Conservation (phyloP, 2,329 filamentous ascomycete species). For the Sphaerulina musiva region DNA sequence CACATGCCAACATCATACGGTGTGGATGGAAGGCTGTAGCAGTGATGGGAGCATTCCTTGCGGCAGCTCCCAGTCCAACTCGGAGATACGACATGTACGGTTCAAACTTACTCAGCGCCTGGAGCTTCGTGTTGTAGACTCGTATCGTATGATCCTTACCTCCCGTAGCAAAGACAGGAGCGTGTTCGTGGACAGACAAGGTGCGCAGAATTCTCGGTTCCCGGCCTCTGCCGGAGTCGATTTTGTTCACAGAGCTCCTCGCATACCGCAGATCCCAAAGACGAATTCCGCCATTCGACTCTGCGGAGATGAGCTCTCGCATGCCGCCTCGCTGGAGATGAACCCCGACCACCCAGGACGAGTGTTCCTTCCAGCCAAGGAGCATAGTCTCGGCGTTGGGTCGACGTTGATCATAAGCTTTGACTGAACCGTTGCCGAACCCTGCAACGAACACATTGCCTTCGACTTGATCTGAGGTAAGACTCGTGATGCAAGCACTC, state of each 20-base stretch:
- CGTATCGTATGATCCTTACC: conserved; percentile 83
- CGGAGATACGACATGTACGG: conserved; percentile 64
- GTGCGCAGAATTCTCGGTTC: conserved; percentile 51
- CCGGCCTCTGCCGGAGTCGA: conserved; percentile 42
- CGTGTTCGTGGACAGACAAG: conserved; percentile 88
- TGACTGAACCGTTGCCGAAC: conserved; percentile 89
- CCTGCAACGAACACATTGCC: conserved; percentile 93
- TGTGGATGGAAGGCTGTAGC: conserved; percentile 94
- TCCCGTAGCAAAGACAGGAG: conserved; percentile 92
- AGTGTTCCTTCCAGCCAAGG: conserved; percentile 92
- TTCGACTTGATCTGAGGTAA: conserved; percentile 96
- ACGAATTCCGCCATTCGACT: conserved; percentile 85
- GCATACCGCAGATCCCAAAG: conserved; percentile 86
- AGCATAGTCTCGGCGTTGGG: conserved; percentile 87
- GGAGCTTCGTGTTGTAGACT: conserved; percentile 69
- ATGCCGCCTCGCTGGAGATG: conserved; percentile 95
- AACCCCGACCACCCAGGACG: conserved; percentile 90
- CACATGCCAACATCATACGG: conserved; percentile 80
- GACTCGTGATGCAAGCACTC: conserved; percentile 87
- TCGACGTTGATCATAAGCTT: conserved; percentile 87
- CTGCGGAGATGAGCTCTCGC: conserved; percentile 82
- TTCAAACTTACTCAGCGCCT: conserved; percentile 72
- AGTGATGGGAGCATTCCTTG: conserved; percentile 66
- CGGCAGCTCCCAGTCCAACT: conserved; percentile 21
- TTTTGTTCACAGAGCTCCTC: conserved; percentile 30